Conservation (phyloP, 2,329 filamentous ascomycete species). For the Coniochaeta hoffmannii region DNA sequence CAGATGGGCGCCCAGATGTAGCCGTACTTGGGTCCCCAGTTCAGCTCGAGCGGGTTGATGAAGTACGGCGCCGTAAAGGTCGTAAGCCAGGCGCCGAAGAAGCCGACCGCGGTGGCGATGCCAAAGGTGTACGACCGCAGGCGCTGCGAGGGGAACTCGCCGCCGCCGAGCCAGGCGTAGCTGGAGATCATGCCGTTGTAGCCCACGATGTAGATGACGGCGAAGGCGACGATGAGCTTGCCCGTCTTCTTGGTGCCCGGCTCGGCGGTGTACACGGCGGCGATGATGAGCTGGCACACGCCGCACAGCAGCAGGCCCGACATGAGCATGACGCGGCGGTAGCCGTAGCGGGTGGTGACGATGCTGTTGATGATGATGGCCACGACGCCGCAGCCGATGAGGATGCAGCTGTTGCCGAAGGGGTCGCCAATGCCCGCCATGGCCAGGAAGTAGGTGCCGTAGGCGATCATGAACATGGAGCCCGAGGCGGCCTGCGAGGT, state of each 20-base stretch:
- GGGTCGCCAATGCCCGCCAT: slow-evolving; percentile 48
- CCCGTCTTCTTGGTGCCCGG: slow-evolving; percentile 28
- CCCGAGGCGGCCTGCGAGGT: slow-evolving; percentile 45
- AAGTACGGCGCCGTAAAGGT: slow-evolving; percentile 54
- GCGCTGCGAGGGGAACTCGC: slow-evolving; percentile 49
- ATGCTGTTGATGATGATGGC: slow-evolving; percentile 45
- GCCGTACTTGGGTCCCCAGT: slow-evolving; percentile 51
- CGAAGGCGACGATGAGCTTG: slow-evolving; percentile 43
- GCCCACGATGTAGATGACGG: slow-evolving; percentile 43
- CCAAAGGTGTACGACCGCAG: slow-evolving; percentile 51
- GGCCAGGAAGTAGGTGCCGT: slow-evolving; percentile 52
- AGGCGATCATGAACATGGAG: slow-evolving; percentile 50
- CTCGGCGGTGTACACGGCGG: slow-evolving; percentile 39
- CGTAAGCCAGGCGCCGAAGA: slow-evolving; percentile 48
- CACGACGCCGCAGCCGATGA: slow-evolving; percentile 45
- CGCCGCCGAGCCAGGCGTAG: slow-evolving; percentile 50
- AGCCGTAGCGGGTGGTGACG: slow-evolving; percentile 44
- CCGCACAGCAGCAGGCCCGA: slow-evolving; percentile 43
- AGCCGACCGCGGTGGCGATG: slow-evolving; percentile 43
- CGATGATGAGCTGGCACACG: slow-evolving; percentile 45
- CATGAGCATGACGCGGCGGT: slow-evolving; percentile 44
- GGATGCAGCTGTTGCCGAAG: slow-evolving; percentile 50
- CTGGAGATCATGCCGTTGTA: slow-evolving; percentile 48
- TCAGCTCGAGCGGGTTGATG: slow-evolving; percentile 44
- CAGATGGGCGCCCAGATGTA: slow-evolving; percentile 44